Percentiles rank a stretch among this genome's conserved stretches.
Conservation (phyloP, 495 filamentous ascomycete genomes). For the Corynascus novoguineensis region DNA sequence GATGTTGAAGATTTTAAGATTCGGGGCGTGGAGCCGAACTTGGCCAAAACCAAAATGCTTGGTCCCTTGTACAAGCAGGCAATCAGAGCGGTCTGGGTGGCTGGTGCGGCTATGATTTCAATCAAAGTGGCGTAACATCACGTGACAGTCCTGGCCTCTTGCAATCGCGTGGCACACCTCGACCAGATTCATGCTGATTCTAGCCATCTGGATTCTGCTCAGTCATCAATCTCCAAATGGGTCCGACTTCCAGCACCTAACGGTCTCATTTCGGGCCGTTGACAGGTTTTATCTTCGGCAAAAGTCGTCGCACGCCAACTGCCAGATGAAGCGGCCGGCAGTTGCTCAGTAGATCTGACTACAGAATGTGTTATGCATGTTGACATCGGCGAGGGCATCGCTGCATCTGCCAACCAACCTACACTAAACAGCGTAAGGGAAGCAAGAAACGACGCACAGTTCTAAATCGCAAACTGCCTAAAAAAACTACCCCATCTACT, state of each 20-base stretch:
- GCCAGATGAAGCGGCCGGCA: neutral
- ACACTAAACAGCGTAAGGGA: neutral
- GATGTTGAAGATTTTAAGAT: slow-evolving; percentile 17
- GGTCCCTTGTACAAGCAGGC: neutral
- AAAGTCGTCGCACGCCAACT: neutral
- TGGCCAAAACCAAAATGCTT: slow-evolving; percentile 7
- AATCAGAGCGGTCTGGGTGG: slow-evolving; percentile 4
- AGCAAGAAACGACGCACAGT: neutral
- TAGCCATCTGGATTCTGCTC: neutral
- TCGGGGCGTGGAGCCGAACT: slow-evolving; percentile 13
- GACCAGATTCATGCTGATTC: neutral
- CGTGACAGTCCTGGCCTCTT: neutral
- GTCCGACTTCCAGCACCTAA: too few relatives aligned
- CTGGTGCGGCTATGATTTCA: slow-evolving; percentile 8
- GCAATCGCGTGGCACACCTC: neutral
- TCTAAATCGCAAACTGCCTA: too few relatives aligned
- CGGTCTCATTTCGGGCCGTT: too few relatives aligned
- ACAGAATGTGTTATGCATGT: neutral
- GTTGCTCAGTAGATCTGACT: neutral
- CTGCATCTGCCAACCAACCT: neutral
- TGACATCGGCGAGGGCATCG: neutral
- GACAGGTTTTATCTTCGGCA: too few relatives aligned
- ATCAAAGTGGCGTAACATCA: slow-evolving; percentile 4
- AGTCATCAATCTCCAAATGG: neutral
- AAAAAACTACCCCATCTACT: too few relatives aligned